Conservation (phyloP, 2,329 filamentous ascomycete genomes). For the Fusarium praegraminearum region DNA sequence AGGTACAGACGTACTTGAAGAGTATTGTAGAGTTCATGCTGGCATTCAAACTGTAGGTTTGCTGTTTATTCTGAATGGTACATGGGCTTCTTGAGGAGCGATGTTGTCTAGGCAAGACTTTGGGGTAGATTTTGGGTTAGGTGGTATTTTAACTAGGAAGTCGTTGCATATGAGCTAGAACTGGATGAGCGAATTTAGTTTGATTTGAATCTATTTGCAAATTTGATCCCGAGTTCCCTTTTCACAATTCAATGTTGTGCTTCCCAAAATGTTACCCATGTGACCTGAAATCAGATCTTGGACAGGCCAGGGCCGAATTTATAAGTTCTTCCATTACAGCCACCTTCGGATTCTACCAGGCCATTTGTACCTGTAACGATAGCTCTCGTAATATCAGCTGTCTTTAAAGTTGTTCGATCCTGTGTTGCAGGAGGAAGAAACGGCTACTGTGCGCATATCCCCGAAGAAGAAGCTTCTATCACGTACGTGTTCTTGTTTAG, state of each 20-base stretch:
- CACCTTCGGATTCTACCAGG: fast-evolving
- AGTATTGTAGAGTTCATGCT: neutral
- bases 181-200: fast-evolving
- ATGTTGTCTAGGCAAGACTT: neutral
- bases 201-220: fast-evolving
- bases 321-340: neutral
- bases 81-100: neutral
- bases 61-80: fast-evolving
- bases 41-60: neutral
- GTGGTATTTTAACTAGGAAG: fast-evolving
- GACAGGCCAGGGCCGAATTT: neutral
- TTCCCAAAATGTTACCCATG: fast-evolving
- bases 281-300: neutral
- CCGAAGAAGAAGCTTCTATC: too few relatives aligned
- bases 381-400: too few relatives aligned
- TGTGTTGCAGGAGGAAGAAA: too few relatives aligned
- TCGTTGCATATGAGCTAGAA: fast-evolving
- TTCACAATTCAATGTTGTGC: too few relatives aligned
- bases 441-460: too few relatives aligned
- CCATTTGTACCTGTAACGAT: too few relatives aligned
- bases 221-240: neutral
- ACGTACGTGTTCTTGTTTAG: too few relatives aligned
- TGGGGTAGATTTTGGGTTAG: neutral
- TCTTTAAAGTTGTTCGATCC: too few relatives aligned
- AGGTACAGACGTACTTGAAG: neutral